Evolutionary conservation across 2,329 filamentous ascomycete species (phyloP).

Genomic region (Pyrenophora seminiperda): DNA sequence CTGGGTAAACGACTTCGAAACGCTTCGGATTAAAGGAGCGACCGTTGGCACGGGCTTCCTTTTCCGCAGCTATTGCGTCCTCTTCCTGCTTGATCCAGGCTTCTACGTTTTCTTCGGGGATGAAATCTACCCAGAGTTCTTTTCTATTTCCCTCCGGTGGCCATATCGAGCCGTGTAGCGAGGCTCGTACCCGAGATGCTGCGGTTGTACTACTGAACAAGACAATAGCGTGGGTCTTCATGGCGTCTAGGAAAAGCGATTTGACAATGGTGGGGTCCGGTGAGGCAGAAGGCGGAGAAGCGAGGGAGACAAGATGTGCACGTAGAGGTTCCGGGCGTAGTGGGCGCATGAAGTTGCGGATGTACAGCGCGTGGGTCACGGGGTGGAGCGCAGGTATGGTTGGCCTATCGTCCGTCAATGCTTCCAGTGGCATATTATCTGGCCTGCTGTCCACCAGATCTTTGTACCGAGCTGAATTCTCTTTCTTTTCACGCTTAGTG

Average conservation of each 20-base stretch:
- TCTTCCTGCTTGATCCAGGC: constrained; percentile 69
- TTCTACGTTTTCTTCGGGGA: constrained; percentile 73
- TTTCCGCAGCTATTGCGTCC: constrained; percentile 36
- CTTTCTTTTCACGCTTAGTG: constrained; percentile 30
- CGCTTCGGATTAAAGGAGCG: constrained; percentile 28
- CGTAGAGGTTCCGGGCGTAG: constrained; percentile 71
- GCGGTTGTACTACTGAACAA: constrained; percentile 70
- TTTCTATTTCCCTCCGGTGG: constrained; percentile 85
- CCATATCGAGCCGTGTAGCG: constrained; percentile 80
- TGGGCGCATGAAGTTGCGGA: constrained; percentile 87
- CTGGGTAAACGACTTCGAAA: constrained; percentile 41
- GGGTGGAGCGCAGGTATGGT: constrained; percentile 49
- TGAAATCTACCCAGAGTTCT: constrained; percentile 84
- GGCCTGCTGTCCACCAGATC: constrained; percentile 34
- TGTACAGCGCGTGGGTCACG: constrained; percentile 67
- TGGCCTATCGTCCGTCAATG: constrained; percentile 37
- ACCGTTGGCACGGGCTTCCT: constrained; percentile 32
- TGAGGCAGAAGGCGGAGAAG: constrained; percentile 61
- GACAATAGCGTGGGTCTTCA: constrained; percentile 87
- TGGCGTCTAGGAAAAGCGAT: constrained; percentile 78
- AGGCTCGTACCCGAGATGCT: constrained; percentile 75
- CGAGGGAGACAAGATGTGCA: constrained; percentile 71
- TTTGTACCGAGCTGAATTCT: constrained; percentile 44
- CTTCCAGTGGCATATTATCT: constrained; percentile 16
- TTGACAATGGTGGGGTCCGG: constrained; percentile 62